phyloP scores from a whole-genome alignment of 2,329 filamentous ascomycete genomes.

The Aspergillus viridinutans region DNA sequence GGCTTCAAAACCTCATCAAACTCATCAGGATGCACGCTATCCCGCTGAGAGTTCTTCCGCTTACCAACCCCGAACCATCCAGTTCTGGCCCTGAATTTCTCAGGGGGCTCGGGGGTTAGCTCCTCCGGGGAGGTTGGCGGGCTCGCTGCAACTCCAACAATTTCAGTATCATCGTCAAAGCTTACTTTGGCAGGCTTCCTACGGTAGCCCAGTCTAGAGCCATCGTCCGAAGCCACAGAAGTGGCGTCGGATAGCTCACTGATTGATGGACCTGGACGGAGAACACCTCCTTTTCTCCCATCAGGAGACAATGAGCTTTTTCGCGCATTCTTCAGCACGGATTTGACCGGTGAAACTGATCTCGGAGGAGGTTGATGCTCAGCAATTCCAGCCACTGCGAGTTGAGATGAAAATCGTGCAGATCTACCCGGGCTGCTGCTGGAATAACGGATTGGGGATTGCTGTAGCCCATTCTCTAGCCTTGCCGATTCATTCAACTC shows the following conservation, averaged over 20 bases:
- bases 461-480: slow-evolving; percentile 10
- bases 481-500: slow-evolving; percentile 15
- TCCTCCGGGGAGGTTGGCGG: slow-evolving; percentile 41
- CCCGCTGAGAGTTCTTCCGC: slow-evolving; percentile 24
- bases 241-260: slow-evolving; percentile 56
- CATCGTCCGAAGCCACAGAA: slow-evolving; percentile 47
- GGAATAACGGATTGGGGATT: slow-evolving; percentile 28
- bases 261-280: slow-evolving; percentile 31
- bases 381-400: slow-evolving; percentile 43
- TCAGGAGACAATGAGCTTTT: slow-evolving; percentile 39
- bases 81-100: slow-evolving; percentile 28
- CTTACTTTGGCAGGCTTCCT: slow-evolving; percentile 61
- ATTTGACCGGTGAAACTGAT: slow-evolving; percentile 59
- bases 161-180: slow-evolving; percentile 58
- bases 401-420: slow-evolving; percentile 54
- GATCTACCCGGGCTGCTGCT: slow-evolving; percentile 52
- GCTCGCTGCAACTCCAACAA: slow-evolving; percentile 44
- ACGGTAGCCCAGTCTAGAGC: slow-evolving; percentile 37
- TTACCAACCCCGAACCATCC: slow-evolving; percentile 37
- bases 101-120: slow-evolving; percentile 31
- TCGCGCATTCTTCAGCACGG: slow-evolving; percentile 56
- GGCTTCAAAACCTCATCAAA: slow-evolving; percentile 56
- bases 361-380: slow-evolving; percentile 56
- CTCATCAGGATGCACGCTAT: slow-evolving; percentile 43
- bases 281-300: slow-evolving; percentile 18